Evolutionary conservation across 2,329 filamentous ascomycete species (phyloP).

Genomic region (Verticillium nubilum): DNA sequence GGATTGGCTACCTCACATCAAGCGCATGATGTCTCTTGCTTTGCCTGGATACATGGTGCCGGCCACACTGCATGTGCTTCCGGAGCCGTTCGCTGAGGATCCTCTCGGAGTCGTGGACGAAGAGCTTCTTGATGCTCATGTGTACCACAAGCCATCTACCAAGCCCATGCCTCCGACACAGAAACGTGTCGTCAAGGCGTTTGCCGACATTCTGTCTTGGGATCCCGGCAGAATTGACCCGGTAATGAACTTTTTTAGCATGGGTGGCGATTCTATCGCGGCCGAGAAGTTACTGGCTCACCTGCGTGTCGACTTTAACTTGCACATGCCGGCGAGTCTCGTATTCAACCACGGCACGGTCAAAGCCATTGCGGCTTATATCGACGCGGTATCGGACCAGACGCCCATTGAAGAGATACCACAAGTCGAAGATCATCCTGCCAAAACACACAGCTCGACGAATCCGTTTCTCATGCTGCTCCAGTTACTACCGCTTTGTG

Average conservation of each 20-base stretch:
- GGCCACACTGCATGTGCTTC: conserved; percentile 26
- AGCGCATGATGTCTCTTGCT: conserved; percentile 3
- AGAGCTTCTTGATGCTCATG: conserved; percentile 23
- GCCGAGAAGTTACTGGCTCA: conserved; percentile 46
- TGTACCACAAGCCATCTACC: conserved; percentile 8
- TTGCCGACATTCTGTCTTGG: conserved; percentile 38
- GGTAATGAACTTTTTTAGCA: conserved; percentile 43
- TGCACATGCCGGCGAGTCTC: conserved; percentile 42
- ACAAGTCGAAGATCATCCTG: conserved; percentile 5
- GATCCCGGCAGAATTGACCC: conserved; percentile 29
- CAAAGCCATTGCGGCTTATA: conserved; percentile 27
- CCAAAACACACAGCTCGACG: conserved; percentile 41
- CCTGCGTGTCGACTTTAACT: conserved; percentile 41
- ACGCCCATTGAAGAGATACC: conserved; percentile 8
- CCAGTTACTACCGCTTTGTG: conserved; percentile 42
- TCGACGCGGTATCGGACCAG: conserved; percentile 24
- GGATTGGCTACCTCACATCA: conserved; percentile 10
- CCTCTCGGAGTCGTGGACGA: conserved; percentile 25
- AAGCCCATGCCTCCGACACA: conserved; percentile 19
- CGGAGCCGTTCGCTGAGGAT: conserved; percentile 26
- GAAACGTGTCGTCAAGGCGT: conserved; percentile 34
- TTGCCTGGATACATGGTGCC: conserved; percentile 32
- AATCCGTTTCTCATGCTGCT: conserved; percentile 41
- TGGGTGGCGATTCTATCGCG: conserved; percentile 49
- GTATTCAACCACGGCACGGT: conserved; percentile 45